Base-by-base conservation (phyloP, 495 filamentous ascomycete species). In the Penicillium cosmopolitanum region DNA sequence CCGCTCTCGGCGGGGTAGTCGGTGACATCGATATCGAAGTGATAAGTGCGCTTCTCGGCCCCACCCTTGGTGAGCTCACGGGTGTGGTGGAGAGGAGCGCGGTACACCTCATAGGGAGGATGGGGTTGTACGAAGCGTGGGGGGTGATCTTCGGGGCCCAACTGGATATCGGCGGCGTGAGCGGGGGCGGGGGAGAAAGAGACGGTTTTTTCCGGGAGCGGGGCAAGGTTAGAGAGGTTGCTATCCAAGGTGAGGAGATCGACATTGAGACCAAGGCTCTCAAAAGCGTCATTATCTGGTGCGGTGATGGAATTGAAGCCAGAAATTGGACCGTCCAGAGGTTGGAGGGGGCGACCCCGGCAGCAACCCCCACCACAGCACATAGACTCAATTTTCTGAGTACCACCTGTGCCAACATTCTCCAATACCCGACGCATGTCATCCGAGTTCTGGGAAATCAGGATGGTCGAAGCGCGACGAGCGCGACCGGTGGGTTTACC, bases 291-390 rank as follows among this genome's bases (percentile, higher is more conserved):
- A 68, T 97, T 97, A 71, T 91, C 84, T 3, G 89, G 70, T 18
- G 58, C 51, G 8, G 72, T 70, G 43, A 89, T 79, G 8, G 80
- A 77, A 52, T 84, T 78, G 46, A 73, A 75, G 55, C 86, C 83
- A 46, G 82, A 85, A 46, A 82, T 74, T 44, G 83, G 69, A 6
- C 78, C 81, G 53, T 69, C 59, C 38, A 67, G 47, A 35, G 61
- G 55, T 60, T 80, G 80, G 63, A 86, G 68, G 35, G 82, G 81
- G 51, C 87, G 77, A 53, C 86, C 80, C 66, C 92, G 82, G 71
- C 93, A 97, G 76, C 96, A 97, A 43, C 94, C 93, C 52, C 94
- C 93, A 34, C 95, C 95, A 70, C 95, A 98, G 78, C 96, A 98
- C 52, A 82, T 66, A 21, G 77, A 88, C 76, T 77, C 83, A 65